Conservation (phyloP, 768 basidiomycete genomes). For the Suillus plorans region DNA sequence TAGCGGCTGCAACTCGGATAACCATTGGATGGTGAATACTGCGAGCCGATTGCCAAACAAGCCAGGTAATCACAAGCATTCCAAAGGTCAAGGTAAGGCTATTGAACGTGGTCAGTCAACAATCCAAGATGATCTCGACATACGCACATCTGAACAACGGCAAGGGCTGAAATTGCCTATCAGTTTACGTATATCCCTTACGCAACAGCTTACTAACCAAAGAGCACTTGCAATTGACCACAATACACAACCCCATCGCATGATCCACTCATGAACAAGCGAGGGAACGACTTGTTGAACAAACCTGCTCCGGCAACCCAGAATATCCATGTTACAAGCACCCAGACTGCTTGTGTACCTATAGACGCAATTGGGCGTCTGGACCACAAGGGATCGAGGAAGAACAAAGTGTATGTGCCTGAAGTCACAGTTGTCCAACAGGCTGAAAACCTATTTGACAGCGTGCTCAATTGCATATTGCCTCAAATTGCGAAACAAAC, state of each 20-base stretch:
- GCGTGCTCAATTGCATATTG: slow-evolving; percentile 8
- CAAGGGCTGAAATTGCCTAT: slow-evolving; percentile 37
- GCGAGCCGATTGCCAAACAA: slow-evolving; percentile 52
- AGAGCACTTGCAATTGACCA: slow-evolving; percentile 52
- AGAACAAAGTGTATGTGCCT: slow-evolving; percentile 52
- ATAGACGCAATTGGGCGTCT: slow-evolving; percentile 53
- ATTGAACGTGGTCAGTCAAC: slow-evolving; percentile 13
- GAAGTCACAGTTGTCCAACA: slow-evolving; percentile 62
- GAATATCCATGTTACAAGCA: slow-evolving; percentile 55
- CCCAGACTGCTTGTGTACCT: slow-evolving; percentile 60
- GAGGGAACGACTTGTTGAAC: slow-evolving; percentile 49
- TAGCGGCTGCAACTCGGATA: slow-evolving; percentile 15
- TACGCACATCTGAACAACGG: slow-evolving; percentile 53
- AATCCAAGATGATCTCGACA: slow-evolving; percentile 4
- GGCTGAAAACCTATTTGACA: slow-evolving; percentile 46
- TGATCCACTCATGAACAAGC: slow-evolving; percentile 37
- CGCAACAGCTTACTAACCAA: slow-evolving; percentile 39
- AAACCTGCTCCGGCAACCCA: slow-evolving; percentile 59
- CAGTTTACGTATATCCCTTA: not conserved
- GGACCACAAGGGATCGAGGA: slow-evolving; percentile 60
- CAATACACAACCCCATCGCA: slow-evolving; percentile 53
- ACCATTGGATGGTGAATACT: slow-evolving; percentile 32
- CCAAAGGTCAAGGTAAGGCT: slow-evolving; percentile 49
- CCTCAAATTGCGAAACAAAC: slow-evolving; percentile 17
- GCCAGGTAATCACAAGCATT: slow-evolving; percentile 48